Evolutionary conservation across 768 basidiomycete genomes (phyloP).

Genomic region (Panus rudis): DNA sequence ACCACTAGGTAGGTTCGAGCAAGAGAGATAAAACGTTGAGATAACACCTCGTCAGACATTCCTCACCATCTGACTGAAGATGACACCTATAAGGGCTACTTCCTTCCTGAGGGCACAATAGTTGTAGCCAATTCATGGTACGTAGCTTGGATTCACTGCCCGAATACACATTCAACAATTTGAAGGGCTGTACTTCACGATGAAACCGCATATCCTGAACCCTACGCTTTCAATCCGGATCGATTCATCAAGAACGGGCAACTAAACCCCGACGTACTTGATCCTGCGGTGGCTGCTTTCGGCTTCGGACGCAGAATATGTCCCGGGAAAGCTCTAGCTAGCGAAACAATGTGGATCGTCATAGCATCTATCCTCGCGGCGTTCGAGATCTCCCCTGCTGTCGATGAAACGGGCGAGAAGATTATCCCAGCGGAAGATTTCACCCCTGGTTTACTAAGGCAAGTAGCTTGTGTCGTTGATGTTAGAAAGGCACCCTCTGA

Average conservation of each 20-base stretch:
- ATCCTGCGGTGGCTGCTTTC: constrained; percentile 5
- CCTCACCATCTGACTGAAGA: constrained; percentile 22
- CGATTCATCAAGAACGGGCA: not conserved
- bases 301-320: constrained; percentile 9
- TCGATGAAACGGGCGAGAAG: not conserved
- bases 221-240: not conserved
- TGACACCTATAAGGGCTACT: constrained; percentile 24
- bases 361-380: constrained; percentile 2
- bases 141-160: not conserved
- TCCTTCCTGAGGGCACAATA: constrained; percentile 21
- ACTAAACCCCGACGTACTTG: no score
- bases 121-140: constrained; percentile 4
- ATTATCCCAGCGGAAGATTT: not conserved
- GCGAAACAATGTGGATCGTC: not conserved
- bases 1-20: constrained; percentile 4
- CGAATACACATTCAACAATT: not conserved
- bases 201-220: not conserved
- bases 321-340: not conserved
- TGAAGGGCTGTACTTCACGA: not conserved
- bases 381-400: constrained; percentile 1
- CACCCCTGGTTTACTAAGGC: not conserved
- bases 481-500: not conserved
- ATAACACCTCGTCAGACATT: constrained; percentile 12
- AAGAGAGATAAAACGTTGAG: not conserved
- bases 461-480: not conserved